Evolutionary conservation across 2,329 filamentous ascomycete species (phyloP).

Genomic region (Botryotinia globosa): DNA sequence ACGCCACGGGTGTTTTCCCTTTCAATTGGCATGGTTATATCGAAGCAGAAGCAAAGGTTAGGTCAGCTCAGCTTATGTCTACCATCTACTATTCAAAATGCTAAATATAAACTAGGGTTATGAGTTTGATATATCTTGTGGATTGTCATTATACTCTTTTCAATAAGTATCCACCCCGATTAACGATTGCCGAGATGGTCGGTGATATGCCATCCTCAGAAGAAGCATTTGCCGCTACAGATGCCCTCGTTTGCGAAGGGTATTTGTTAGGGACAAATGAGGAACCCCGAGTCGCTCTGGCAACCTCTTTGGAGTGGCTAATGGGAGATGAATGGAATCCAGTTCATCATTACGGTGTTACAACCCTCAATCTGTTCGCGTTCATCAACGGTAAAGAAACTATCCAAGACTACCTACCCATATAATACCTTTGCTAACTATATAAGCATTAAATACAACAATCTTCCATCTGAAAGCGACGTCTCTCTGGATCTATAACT

Average conservation of each 20-base stretch:
- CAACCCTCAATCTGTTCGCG: not conserved
- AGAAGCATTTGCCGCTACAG: conserved; percentile 7
- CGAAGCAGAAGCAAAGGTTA: conserved; percentile 7
- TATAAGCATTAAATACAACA: not conserved
- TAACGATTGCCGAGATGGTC: not conserved
- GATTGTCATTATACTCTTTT: not conserved
- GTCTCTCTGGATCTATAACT: not conserved
- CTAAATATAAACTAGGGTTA: not conserved
- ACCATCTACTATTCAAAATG: not conserved
- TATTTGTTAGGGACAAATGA: conserved; percentile 7
- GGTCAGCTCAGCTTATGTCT: not conserved
- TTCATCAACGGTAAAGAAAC: not conserved
- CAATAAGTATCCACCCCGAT: not conserved
- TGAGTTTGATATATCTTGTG: conserved; percentile 5
- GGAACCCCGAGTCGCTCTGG: not conserved
- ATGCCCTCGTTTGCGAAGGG: conserved; percentile 5
- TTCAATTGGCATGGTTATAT: not conserved
- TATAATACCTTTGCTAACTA: not conserved
- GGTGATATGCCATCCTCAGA: conserved; percentile 13
- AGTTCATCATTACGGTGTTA: not conserved
- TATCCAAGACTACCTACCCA: not conserved
- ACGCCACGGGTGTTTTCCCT: not conserved
- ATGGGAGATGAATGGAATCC: conserved; percentile 8
- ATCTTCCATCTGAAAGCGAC: not conserved
- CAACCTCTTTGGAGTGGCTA: not conserved